Evolutionary conservation across 78 protist genomes (phyloP), one percentile per base, ranked within the genome.

Genomic region (Chrysochromulina tobinii): DNA sequence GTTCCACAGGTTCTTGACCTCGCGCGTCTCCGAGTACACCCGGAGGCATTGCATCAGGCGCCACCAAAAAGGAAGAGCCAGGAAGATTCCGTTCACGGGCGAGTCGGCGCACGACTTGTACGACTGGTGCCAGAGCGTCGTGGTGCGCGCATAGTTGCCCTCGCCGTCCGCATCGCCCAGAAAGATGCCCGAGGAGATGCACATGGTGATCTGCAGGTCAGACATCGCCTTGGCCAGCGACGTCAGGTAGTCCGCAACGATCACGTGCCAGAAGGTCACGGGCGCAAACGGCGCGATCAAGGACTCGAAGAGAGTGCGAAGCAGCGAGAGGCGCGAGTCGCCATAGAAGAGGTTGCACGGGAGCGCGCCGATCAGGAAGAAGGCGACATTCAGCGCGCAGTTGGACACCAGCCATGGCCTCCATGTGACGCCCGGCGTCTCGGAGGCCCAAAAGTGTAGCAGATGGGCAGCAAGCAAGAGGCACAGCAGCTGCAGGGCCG

Each of bases 1-100:
- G 87, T 79, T 79, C 87, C 87, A 79, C 64, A 79, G 61, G 87
- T 79, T 79, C 87, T 79, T 79, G 12, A 8, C 5, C 87, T 79
- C 87, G 38, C 64, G n/a, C 20, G 87, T 79, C 50, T 20, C 3
- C 51, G 38, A 20, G 87, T 79, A 79, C 21, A 79, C 87, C 64
- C 12, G 64, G 50, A 79, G 61, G 87, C 87, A 79, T 4, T 79
- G 87, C 64, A 54, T 51, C 48, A 79, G 87, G 12, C 87, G 87
- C 48, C n/a, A 18, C 87, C 87, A 79, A 64, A 79, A 79, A 0
- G 87, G 87, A 17, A 79, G 87, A 17, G 87, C 87, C 50, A 79
- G 61, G 12, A 51, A 2, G 18, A 54, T 2, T 50, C 64, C 58
- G 61, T 79, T 79, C 25, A 11, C 9, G 11, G 0, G 6, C 64